phyloP scores from a whole-genome alignment of 108 stramenopile species.

The Aurantiochytrium sp. region DNA sequence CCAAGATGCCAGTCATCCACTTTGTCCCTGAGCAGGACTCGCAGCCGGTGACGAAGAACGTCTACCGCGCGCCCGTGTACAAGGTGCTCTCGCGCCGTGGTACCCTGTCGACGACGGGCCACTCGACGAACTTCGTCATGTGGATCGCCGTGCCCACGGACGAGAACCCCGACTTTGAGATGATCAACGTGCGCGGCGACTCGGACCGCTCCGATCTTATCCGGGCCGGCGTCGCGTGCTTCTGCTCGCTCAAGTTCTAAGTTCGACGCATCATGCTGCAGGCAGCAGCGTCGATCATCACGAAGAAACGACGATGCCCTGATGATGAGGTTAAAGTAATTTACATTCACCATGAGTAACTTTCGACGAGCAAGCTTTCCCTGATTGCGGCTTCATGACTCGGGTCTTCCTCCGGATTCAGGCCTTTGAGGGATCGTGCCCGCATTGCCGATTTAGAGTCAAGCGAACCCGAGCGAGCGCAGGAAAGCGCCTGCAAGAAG shows the following conservation, averaged over 20 bases:
- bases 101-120: constrained; percentile 48
- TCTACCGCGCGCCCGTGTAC: constrained; percentile 67
- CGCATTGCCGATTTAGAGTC: not conserved
- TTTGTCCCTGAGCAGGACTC: constrained; percentile 50
- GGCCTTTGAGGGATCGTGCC: too few relatives aligned
- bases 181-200: constrained; percentile 51
- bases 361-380: too few relatives aligned
- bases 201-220: constrained; percentile 65
- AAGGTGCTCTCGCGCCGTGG: constrained; percentile 57
- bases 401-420: too few relatives aligned
- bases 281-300: too few relatives aligned
- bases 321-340: too few relatives aligned
- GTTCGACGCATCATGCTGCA: too few relatives aligned
- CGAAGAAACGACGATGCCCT: too few relatives aligned
- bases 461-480: not conserved
- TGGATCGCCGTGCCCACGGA: constrained; percentile 55
- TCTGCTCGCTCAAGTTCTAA: constrained; percentile 63
- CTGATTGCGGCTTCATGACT: too few relatives aligned
- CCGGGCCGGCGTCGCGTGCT: constrained; percentile 64
- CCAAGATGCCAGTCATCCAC: constrained; percentile 59
- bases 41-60: constrained; percentile 37
- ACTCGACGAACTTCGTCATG: constrained; percentile 53
- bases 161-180: constrained; percentile 34
- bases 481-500: too few relatives aligned
- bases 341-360: too few relatives aligned